Percentiles rank a stretch among this genome's conserved stretches.
These are phyloP conservation scores for Centella asiatica DNA, from an alignment of 129 eudicot species.

Conservation along the genomic window DNA sequence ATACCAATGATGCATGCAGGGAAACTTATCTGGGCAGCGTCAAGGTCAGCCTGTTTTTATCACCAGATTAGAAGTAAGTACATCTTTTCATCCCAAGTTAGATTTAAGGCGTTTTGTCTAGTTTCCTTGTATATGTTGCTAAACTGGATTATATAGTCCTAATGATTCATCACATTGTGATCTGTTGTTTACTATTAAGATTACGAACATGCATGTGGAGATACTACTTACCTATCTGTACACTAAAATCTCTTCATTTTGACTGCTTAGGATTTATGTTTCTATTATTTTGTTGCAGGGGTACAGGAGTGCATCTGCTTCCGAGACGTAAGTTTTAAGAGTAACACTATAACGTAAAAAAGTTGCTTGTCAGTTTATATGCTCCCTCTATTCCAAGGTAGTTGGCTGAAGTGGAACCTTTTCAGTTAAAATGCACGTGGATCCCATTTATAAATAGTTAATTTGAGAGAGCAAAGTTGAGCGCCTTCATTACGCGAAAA, in stretches of 20 bases:
- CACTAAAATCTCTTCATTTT: not conserved
- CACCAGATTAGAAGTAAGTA: slow-evolving; percentile 85
- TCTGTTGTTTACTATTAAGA: not conserved
- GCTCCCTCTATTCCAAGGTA: not conserved
- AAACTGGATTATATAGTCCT: not conserved
- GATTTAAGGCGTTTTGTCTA: not conserved
- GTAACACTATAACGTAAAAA: slow-evolving; percentile 1
- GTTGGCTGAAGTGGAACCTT: too few species aligned
- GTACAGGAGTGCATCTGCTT: slow-evolving; percentile 86
- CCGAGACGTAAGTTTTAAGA: slow-evolving; percentile 69
- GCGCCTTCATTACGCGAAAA: too few species aligned
- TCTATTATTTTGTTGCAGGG: slow-evolving; percentile 49
- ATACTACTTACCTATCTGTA: not conserved
- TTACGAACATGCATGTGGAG: not conserved
- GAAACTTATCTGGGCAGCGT: slow-evolving; percentile 95
- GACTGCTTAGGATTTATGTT: slow-evolving; percentile 10
- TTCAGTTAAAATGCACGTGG: too few species aligned
- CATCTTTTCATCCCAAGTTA: not conserved
- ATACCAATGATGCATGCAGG: slow-evolving; percentile 48
- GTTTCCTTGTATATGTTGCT: not conserved
- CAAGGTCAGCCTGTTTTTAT: slow-evolving; percentile 98
- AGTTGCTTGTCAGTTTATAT: slow-evolving; percentile 13
- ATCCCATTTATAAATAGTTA: too few species aligned
- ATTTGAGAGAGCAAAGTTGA: too few species aligned
- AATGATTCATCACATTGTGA: not conserved